Percentiles rank a stretch among this genome's conserved stretches.
phyloP scores from a whole-genome alignment of 176 grass and related monocot species.

The Avena atlantica region DNA sequence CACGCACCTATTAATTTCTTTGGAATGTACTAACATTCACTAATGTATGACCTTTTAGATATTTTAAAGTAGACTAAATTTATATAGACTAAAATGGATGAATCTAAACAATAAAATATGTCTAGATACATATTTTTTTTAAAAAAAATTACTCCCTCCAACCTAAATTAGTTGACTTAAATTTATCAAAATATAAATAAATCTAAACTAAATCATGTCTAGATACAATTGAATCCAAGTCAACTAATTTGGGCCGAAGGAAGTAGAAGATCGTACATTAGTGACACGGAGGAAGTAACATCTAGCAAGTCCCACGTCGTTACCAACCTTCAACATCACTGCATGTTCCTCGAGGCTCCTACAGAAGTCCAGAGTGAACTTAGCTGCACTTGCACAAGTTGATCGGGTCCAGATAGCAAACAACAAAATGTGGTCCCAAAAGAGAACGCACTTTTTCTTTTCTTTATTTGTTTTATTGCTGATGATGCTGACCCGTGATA shows the following conservation, averaged over 20 bases:
- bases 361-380: neutral
- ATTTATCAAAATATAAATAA: too few relatives aligned
- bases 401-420: slow-evolving; percentile 39
- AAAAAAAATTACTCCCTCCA: too few relatives aligned
- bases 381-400: slow-evolving; percentile 9
- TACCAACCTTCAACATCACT: neutral
- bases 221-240: too few relatives aligned
- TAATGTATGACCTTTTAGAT: too few relatives aligned
- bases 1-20: neutral
- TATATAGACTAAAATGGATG: too few relatives aligned
- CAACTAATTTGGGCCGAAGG: too few relatives aligned
- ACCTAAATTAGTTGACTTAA: too few relatives aligned
- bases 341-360: neutral
- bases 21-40: neutral
- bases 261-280: too few relatives aligned
- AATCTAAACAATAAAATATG: too few relatives aligned
- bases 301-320: neutral
- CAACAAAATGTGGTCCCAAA: slow-evolving; percentile 35
- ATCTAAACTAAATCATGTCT: too few relatives aligned
- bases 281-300: neutral
- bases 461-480: neutral
- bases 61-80: too few relatives aligned
- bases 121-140: too few relatives aligned
- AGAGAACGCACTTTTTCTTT: neutral
- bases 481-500: slow-evolving; percentile 26